These are phyloP conservation scores for Nicotiana benthamiana DNA, from an alignment of 257 asterid species.

Conservation along the genomic window DNA sequence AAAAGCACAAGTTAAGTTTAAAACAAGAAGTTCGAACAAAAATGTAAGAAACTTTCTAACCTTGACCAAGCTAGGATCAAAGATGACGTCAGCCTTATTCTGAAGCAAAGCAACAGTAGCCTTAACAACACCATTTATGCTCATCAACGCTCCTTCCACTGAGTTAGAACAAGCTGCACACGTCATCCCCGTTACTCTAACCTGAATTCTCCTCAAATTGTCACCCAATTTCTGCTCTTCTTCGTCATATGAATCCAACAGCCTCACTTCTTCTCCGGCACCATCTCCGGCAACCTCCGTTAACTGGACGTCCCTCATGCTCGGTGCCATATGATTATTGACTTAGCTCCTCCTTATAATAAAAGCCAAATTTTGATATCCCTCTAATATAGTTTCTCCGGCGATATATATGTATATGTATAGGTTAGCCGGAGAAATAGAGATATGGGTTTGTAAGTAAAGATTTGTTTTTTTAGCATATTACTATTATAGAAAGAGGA, in stretches of 20 bases:
- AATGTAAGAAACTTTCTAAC: constrained; percentile 22
- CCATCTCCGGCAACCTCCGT: constrained; percentile 28
- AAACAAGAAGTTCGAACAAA: not conserved
- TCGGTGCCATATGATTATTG: constrained; percentile 39
- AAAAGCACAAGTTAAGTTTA: not conserved
- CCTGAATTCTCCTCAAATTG: constrained; percentile 61
- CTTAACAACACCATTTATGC: constrained; percentile 61
- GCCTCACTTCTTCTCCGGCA: constrained; percentile 56
- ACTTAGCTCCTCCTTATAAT: constrained; percentile 1
- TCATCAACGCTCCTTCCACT: constrained; percentile 73
- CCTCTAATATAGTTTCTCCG: not conserved
- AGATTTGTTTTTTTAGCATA: not conserved
- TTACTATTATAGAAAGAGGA: not conserved
- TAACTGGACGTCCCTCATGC: constrained; percentile 58
- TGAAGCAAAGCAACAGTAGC: constrained; percentile 95
- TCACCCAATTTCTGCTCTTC: constrained; percentile 18
- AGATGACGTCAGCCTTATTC: constrained; percentile 78
- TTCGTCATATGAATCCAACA: constrained; percentile 52
- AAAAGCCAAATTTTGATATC: not conserved
- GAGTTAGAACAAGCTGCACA: constrained; percentile 97
- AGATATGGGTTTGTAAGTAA: not conserved
- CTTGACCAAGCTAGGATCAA: constrained; percentile 62
- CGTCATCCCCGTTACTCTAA: constrained; percentile 88
- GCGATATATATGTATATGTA: not conserved
- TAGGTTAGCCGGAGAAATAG: constrained; percentile 15